Evolutionary conservation across 352 stramenopile species (phyloP).

Genomic region (Pythium aristosporum): DNA sequence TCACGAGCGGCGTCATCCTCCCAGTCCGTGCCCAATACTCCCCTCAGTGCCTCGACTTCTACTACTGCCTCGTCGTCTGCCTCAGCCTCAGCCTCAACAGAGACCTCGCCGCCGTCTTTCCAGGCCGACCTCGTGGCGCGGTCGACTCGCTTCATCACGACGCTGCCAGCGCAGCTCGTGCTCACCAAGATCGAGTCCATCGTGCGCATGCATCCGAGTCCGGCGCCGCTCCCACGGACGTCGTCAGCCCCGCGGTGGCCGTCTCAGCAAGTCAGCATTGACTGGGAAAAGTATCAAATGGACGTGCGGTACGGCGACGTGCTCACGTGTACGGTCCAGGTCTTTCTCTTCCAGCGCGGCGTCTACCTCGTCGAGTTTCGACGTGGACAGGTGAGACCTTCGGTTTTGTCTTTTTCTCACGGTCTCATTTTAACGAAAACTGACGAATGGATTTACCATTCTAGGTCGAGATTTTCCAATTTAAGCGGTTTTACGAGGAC

Average conservation of each 20-base stretch:
- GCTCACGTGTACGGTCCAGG: conserved; percentile 72
- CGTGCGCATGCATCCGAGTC: conserved; percentile 40
- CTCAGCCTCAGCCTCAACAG: not conserved
- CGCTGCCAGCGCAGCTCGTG: conserved; percentile 59
- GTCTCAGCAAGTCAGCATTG: conserved; percentile 48
- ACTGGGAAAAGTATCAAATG: conserved; percentile 77
- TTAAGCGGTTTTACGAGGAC: conserved; percentile 87
- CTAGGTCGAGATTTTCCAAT: conserved; percentile 85
- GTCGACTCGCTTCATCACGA: conserved; percentile 73
- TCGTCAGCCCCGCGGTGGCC: conserved; percentile 12
- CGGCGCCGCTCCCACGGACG: conserved; percentile 24
- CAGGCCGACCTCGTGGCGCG: conserved; percentile 59
- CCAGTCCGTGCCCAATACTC: conserved; percentile 26
- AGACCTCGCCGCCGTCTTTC: conserved; percentile 40
- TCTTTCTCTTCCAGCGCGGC: conserved; percentile 78
- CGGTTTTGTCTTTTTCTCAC: conserved; percentile 1
- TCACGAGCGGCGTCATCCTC: conserved; percentile 5
- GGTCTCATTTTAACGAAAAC: not conserved
- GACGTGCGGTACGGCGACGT: conserved; percentile 62
- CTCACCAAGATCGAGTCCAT: conserved; percentile 67
- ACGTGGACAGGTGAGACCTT: conserved; percentile 56
- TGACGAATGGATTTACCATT: not conserved
- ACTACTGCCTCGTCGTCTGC: not conserved
- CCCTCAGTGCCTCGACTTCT: not conserved
- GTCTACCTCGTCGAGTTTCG: conserved; percentile 83